These are phyloP conservation scores for Fraxinus greggii DNA, from an alignment of 305 asterid genomes.

Conservation along the genomic window DNA sequence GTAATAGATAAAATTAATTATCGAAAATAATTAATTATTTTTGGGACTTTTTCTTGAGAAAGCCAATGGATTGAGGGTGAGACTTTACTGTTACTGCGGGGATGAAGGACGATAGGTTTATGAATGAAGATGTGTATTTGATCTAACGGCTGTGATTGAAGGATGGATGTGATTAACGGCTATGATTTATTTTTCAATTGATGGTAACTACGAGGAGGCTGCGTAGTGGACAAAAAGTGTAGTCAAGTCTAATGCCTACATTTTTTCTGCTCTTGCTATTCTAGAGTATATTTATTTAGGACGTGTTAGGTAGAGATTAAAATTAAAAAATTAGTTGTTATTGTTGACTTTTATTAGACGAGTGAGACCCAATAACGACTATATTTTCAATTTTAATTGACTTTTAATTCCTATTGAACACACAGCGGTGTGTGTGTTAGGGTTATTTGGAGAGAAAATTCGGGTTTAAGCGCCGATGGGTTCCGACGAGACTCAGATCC, in stretches of 20 bases:
- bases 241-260: not conserved
- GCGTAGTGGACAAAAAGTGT: constrained; percentile 19
- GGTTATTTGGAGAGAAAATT: constrained; percentile 41
- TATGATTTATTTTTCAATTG: constrained; percentile 19
- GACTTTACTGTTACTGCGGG: constrained; percentile 34
- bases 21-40: constrained; percentile 7
- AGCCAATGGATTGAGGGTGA: not conserved
- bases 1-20: not conserved
- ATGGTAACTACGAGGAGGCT: constrained; percentile 14
- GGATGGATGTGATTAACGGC: constrained; percentile 28
- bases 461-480: constrained; percentile 65
- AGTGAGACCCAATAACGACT: too few species aligned
- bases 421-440: too few species aligned
- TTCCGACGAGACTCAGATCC: constrained; percentile 80
- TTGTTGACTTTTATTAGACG: too few species aligned
- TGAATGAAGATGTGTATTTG: constrained; percentile 10
- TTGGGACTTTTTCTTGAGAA: not conserved
- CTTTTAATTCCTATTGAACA: too few species aligned
- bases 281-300: not conserved
- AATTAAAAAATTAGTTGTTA: too few species aligned
- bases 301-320: too few species aligned
- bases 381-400: too few species aligned
- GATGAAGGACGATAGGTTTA: constrained; percentile 37
- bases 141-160: not conserved
- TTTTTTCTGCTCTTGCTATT: not conserved